Evolutionary conservation across 108 stramenopile genomes (phyloP).

Genomic region (Pseudonitzschia multiseries): DNA sequence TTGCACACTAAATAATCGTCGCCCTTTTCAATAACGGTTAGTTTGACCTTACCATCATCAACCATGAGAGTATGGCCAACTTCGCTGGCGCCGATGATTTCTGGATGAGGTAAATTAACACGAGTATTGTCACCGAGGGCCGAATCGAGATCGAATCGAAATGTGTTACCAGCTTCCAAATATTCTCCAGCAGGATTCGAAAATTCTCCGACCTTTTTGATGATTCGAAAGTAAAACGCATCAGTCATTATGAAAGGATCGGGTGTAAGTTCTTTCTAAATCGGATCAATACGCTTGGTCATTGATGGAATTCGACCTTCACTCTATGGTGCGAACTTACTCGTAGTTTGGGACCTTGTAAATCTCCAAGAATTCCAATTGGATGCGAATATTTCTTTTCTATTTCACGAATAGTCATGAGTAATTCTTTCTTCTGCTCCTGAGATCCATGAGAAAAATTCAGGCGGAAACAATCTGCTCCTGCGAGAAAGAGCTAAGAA

Average conservation of each 20-base stretch:
- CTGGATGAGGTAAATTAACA: conserved; percentile 91
- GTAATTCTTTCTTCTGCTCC: conserved; percentile 91
- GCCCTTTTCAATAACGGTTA: conserved; percentile 79
- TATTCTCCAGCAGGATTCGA: conserved; percentile 68
- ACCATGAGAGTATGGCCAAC: conserved; percentile 89
- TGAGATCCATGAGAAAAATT: conserved; percentile 95
- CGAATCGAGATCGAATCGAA: conserved; percentile 87
- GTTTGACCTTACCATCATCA: conserved; percentile 95
- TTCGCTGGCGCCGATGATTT: conserved; percentile 87
- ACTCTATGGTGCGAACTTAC: conserved; percentile 29
- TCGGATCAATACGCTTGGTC: background rate
- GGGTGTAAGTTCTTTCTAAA: background rate
- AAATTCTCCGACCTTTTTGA: conserved; percentile 72
- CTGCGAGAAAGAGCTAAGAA: conserved; percentile 79
- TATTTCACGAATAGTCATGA: conserved; percentile 76
- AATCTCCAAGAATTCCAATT: conserved; percentile 91
- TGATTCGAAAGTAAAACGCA: too few species aligned
- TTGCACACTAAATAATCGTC: conserved; percentile 80
- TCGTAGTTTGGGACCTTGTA: conserved; percentile 95
- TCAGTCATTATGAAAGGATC: background rate
- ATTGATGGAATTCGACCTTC: background rate
- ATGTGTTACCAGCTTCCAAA: conserved; percentile 76
- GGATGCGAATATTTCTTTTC: conserved; percentile 94
- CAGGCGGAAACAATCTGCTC: conserved; percentile 94
- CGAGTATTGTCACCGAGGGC: conserved; percentile 80